A percentile compares a stretch with the other conserved stretches of the same genome.
Conservation (phyloP, 164 flowering plant species). For the Euptelea pleiosperma region DNA sequence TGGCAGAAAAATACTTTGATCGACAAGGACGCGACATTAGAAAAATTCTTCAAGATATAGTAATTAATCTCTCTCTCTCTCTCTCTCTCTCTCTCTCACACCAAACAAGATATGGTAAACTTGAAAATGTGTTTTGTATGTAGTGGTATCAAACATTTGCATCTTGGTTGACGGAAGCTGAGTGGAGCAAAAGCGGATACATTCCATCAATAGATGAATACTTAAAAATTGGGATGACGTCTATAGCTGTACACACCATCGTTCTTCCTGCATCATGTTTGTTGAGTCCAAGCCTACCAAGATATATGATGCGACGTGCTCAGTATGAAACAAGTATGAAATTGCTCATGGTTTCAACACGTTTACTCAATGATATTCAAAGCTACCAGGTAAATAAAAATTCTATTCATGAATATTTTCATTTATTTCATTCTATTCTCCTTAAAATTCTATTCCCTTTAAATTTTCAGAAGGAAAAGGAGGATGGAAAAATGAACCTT, state of each 20-base stretch:
- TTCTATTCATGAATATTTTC: no score
- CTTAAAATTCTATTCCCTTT: no score
- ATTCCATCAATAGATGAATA: conserved; percentile 33
- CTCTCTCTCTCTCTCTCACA: no score
- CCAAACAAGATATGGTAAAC: no score
- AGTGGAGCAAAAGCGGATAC: conserved; percentile 28
- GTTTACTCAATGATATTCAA: conserved; percentile 39
- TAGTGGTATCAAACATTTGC: conserved; percentile 38
- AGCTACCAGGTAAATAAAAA: no score
- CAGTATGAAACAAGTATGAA: conserved; percentile 23
- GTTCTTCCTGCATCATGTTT: conserved; percentile 26
- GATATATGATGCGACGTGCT: conserved; percentile 4
- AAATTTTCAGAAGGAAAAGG: conserved; percentile 38
- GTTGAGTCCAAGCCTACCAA: conserved; percentile 9
- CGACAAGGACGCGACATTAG: conserved; percentile 21
- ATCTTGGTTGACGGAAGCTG: conserved; percentile 40
- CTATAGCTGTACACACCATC: conserved; percentile 29
- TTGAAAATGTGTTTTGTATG: no score
- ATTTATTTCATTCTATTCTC: no score
- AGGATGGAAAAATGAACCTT: conserved; percentile 35
- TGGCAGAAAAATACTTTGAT: conserved; percentile 10
- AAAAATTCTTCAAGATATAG: conserved; percentile 17
- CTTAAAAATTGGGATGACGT: conserved; percentile 30
- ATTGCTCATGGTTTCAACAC: conserved; percentile 31
- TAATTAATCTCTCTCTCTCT: no score